phyloP scores from a whole-genome alignment of 2,329 filamentous ascomycete genomes.

The Chrysoporthe austroafricana region DNA sequence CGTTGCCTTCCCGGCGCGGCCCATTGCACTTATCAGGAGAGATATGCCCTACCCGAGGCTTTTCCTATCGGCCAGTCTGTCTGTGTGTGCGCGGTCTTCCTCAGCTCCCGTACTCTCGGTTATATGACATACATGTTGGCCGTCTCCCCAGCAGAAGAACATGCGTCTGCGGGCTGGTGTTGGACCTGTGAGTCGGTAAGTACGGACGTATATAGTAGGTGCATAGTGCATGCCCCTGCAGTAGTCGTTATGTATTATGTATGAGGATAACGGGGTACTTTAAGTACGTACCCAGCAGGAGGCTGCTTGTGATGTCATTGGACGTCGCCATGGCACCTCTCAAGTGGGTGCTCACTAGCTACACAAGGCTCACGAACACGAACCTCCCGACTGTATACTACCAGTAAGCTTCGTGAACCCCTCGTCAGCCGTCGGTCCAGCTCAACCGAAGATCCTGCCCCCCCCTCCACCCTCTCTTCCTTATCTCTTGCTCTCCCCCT shows the following conservation, averaged over 20 bases:
- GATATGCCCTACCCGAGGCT: too few species aligned
- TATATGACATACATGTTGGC: neutral
- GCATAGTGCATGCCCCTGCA: neutral
- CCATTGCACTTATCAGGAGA: too few species aligned
- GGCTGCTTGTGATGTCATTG: neutral
- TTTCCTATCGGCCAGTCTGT: too few species aligned
- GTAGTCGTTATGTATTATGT: neutral
- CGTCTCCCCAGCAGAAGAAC: neutral
- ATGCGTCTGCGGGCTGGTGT: neutral
- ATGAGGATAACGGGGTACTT: neutral
- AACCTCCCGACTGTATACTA: neutral
- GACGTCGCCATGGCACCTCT: neutral
- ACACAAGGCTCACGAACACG: neutral
- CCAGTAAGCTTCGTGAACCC: neutral
- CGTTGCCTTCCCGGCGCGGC: too few species aligned
- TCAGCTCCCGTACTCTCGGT: too few species aligned
- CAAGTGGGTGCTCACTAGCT: neutral
- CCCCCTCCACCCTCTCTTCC: too few species aligned
- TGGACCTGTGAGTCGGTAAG: too few species aligned
- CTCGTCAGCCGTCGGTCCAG: neutral
- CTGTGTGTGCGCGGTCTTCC: too few species aligned
- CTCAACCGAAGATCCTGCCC: neutral
- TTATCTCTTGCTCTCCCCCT: neutral
- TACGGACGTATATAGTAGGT: neutral
- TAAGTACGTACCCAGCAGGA: neutral